phyloP scores from a whole-genome alignment of 306 rosid genomes.

The Hippophae gyantsensis region DNA sequence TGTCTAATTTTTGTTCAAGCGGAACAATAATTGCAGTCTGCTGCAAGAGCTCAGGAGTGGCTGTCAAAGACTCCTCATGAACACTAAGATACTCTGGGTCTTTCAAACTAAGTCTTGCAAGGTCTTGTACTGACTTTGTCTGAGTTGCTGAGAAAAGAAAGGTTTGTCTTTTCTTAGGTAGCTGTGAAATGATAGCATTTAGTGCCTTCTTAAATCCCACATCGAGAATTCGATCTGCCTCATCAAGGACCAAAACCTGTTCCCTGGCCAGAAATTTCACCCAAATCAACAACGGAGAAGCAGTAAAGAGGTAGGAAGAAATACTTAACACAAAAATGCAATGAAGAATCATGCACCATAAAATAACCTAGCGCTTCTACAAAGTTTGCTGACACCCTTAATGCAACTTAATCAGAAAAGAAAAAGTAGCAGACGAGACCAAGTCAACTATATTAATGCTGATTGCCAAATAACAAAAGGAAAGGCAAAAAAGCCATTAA shows the following conservation, averaged over 20 bases:
- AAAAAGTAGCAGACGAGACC: neutral
- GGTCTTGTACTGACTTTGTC: conserved; percentile 77
- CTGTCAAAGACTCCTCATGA: conserved; percentile 71
- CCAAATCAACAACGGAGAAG: conserved; percentile 24
- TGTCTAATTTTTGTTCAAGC: conserved; percentile 67
- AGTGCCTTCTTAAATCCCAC: conserved; percentile 59
- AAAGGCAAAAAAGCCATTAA: too few relatives aligned
- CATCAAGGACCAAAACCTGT: conserved; percentile 88
- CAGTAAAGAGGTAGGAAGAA: neutral
- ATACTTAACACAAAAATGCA: too few relatives aligned
- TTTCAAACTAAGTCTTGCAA: conserved; percentile 89
- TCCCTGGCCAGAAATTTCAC: conserved; percentile 31
- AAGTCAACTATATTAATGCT: too few relatives aligned
- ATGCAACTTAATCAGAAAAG: neutral
- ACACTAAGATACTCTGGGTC: conserved; percentile 94
- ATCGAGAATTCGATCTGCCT: conserved; percentile 92
- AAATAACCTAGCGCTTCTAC: neutral
- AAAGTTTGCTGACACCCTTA: too few relatives aligned
- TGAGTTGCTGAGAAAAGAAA: conserved; percentile 92
- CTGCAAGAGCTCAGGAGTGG: conserved; percentile 69
- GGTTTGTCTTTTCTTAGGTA: conserved; percentile 82
- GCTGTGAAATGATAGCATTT: conserved; percentile 79
- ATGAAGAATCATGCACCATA: neutral
- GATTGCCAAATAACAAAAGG: too few relatives aligned
- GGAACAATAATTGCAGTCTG: conserved; percentile 73